A percentile compares a stretch with the other conserved stretches of the same genome.
Evolutionary conservation across 306 rosid genomes (phyloP).

Genomic region (Psophocarpus tetragonolobus): DNA sequence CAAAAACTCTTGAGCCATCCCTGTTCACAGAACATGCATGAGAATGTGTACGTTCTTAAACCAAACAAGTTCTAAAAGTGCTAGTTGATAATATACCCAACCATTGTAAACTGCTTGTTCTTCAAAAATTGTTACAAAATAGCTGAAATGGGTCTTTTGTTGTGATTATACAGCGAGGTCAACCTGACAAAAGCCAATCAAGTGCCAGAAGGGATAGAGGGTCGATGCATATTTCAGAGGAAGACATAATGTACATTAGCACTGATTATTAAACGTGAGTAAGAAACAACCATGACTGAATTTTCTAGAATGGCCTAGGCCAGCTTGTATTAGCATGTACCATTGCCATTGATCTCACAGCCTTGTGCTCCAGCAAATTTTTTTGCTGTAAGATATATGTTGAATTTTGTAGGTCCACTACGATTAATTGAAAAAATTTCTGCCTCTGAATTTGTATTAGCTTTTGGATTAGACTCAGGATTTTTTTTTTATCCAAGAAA

Average conservation of each 20-base stretch:
- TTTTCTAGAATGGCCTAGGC: neutral
- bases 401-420: conserved; percentile 23
- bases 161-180: conserved; percentile 68
- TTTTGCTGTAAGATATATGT: neutral
- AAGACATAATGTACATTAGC: conserved; percentile 55
- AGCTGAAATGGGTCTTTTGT: neutral
- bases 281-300: neutral
- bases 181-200: conserved; percentile 55
- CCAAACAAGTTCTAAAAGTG: too few relatives aligned
- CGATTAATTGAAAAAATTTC: neutral
- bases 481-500: too few relatives aligned
- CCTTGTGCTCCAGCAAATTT: conserved; percentile 1
- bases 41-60: too few relatives aligned
- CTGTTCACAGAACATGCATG: too few relatives aligned
- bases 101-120: neutral
- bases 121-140: neutral
- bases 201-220: conserved; percentile 57
- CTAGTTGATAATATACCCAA: neutral
- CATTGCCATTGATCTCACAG: conserved; percentile 14
- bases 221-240: conserved; percentile 67
- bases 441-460: conserved; percentile 5
- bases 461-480: neutral
- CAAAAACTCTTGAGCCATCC: too few relatives aligned
- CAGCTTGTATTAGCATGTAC: neutral
- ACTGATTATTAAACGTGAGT: conserved; percentile 20